A percentile compares a stretch with the other conserved stretches of the same genome.
Conservation (phyloP, 345 rosid species). For the Passiflora organensis region DNA sequence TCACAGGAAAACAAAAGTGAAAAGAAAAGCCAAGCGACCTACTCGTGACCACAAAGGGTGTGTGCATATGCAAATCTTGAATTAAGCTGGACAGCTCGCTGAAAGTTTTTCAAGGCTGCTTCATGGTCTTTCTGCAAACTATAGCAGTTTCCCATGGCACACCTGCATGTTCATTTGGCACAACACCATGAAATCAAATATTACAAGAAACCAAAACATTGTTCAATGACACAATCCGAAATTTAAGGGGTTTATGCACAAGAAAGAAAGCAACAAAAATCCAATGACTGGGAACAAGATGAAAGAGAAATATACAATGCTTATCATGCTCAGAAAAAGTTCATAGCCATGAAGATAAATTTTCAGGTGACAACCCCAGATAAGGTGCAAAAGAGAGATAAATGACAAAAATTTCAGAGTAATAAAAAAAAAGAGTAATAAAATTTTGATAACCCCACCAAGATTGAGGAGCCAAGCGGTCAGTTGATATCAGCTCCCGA, state of each 20-base stretch:
- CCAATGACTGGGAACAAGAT: too few relatives aligned
- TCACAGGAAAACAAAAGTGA: not conserved
- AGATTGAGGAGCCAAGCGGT: constrained; percentile 95
- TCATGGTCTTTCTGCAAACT: constrained; percentile 99
- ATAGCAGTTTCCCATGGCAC: constrained; percentile 97
- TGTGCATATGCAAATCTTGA: constrained; percentile 92
- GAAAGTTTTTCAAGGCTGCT: constrained; percentile 87
- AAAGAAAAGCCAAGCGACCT: constrained; percentile 24
- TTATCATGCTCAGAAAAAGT: too few relatives aligned
- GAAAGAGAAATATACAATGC: too few relatives aligned
- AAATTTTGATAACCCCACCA: constrained; percentile 42
- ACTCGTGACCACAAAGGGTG: constrained; percentile 98
- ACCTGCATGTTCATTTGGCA: constrained; percentile 47
- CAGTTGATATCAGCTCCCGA: constrained; percentile 80
- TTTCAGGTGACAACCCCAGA: too few relatives aligned
- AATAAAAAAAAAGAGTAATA: not conserved
- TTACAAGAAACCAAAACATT: constrained; percentile 1
- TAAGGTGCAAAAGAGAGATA: too few relatives aligned
- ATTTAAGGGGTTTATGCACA: too few relatives aligned
- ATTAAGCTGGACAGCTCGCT: constrained; percentile 81
- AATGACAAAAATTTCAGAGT: too few relatives aligned
- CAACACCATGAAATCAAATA: not conserved
- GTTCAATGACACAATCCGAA: too few relatives aligned
- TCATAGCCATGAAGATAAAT: too few relatives aligned
- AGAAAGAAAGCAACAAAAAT: too few relatives aligned